Conservation (phyloP, 192 early-diverging fungal species). For the Backusella tuberculispora region DNA sequence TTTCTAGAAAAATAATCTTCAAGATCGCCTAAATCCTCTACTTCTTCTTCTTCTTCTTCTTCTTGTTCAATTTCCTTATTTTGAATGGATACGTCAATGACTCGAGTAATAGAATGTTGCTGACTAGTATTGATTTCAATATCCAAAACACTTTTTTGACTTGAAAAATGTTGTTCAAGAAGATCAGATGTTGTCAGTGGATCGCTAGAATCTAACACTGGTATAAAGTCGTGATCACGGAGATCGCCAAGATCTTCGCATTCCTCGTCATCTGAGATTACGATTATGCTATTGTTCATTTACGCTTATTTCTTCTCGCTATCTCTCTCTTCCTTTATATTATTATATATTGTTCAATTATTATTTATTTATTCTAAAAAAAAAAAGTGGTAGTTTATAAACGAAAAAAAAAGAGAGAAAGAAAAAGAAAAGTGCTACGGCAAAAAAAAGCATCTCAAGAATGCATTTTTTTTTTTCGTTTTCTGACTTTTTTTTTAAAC, state of each 20-base stretch:
- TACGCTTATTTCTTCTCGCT: not conserved
- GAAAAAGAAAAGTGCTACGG: not conserved
- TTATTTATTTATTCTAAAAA: slow-evolving; percentile 6
- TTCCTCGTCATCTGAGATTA: not conserved
- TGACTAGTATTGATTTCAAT: not conserved
- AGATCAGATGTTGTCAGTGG: not conserved
- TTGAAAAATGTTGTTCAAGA: not conserved
- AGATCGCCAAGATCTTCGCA: slow-evolving; percentile 8
- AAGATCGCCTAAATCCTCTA: not conserved
- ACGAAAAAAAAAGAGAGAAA: not conserved
- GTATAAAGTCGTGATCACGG: not conserved
- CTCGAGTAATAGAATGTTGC: not conserved
- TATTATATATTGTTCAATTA: not conserved
- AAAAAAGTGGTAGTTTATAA: not conserved
- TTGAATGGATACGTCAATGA: not conserved
- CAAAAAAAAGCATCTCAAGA: not conserved
- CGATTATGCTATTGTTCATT: not conserved
- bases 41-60: not conserved
- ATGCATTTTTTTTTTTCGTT: not conserved
- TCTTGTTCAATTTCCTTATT: not conserved
- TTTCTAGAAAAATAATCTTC: not conserved
- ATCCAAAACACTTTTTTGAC: not conserved
- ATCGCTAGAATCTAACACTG: not conserved
- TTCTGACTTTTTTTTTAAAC: slow-evolving; percentile 21
- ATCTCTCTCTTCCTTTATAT: not conserved